Evolutionary conservation across 805 yeast species (phyloP).

Genomic region (Brettanomyces anomalus): DNA sequence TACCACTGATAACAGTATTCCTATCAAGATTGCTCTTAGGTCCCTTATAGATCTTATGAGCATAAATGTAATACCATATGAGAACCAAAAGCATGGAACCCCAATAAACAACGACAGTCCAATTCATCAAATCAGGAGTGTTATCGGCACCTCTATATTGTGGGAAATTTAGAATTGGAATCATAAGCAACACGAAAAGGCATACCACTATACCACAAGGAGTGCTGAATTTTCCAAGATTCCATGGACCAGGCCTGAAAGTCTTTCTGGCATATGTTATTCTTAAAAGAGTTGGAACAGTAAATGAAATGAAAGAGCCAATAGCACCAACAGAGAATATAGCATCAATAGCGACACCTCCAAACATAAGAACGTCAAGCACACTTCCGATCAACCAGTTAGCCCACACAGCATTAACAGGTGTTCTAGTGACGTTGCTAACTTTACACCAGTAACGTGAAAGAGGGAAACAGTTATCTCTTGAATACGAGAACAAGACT

Average conservation of each 20-base stretch:
- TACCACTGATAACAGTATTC: slow-evolving; percentile 22
- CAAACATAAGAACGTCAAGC: slow-evolving; percentile 48
- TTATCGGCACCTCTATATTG: slow-evolving; percentile 29
- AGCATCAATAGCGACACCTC: slow-evolving; percentile 61
- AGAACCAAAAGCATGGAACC: slow-evolving; percentile 45
- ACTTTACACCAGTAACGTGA: slow-evolving; percentile 44
- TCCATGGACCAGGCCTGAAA: slow-evolving; percentile 58
- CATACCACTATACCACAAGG: slow-evolving; percentile 38
- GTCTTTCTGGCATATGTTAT: slow-evolving; percentile 42
- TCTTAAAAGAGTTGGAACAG: slow-evolving; percentile 49
- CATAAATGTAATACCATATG: slow-evolving; percentile 40
- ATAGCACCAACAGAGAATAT: slow-evolving; percentile 67
- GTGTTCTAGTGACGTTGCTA: slow-evolving; percentile 44
- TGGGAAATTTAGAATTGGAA: slow-evolving; percentile 53
- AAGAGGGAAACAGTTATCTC: slow-evolving; percentile 60
- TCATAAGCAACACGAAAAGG: slow-evolving; percentile 44
- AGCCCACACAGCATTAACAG: slow-evolving; percentile 54
- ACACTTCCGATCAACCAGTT: slow-evolving; percentile 47
- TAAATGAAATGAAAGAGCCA: slow-evolving; percentile 55
- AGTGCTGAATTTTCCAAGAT: slow-evolving; percentile 41
- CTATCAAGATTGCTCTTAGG: slow-evolving; percentile 46
- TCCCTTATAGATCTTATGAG: slow-evolving; percentile 52
- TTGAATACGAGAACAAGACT: slow-evolving; percentile 54
- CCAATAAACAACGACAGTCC: slow-evolving; percentile 53
- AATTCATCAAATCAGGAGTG: slow-evolving; percentile 40